These are phyloP conservation scores for Pseudoneurospora amorphoporcata DNA, from an alignment of 495 filamentous ascomycete species.

Conservation along the genomic window DNA sequence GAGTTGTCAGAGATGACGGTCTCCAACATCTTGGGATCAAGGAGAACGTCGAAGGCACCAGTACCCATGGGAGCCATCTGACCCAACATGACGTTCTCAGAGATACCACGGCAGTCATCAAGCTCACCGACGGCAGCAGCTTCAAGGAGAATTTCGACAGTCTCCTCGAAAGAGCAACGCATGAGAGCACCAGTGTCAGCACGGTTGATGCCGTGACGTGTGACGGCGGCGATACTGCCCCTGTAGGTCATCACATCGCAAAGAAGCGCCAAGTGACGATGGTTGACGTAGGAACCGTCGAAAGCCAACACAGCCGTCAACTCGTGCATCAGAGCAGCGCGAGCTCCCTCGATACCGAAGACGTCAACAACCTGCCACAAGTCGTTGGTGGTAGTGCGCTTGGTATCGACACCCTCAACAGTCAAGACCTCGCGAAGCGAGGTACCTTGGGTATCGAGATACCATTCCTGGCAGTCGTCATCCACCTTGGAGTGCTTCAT, in stretches of 20 bases:
- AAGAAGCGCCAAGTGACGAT: slow-evolving; percentile 90
- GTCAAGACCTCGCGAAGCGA: slow-evolving; percentile 71
- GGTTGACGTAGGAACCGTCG: slow-evolving; percentile 98
- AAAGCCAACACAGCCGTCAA: slow-evolving; percentile 86
- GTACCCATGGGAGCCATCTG: slow-evolving; percentile 95
- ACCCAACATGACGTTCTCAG: slow-evolving; percentile 97
- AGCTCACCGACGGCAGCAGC: slow-evolving; percentile 89
- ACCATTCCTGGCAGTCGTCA: slow-evolving; percentile 73
- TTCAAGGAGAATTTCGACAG: slow-evolving; percentile 93
- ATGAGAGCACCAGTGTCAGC: slow-evolving; percentile 96
- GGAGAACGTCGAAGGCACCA: slow-evolving; percentile 81
- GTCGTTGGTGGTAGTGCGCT: slow-evolving; percentile 87
- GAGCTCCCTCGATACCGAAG: slow-evolving; percentile 92
- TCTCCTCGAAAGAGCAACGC: slow-evolving; percentile 99
- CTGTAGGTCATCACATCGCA: slow-evolving; percentile 97
- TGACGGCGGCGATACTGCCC: slow-evolving; percentile 87
- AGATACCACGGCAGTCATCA: slow-evolving; percentile 94
- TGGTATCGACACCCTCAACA: slow-evolving; percentile 80
- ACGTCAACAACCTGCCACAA: slow-evolving; percentile 87
- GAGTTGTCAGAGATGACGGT: slow-evolving; percentile 88
- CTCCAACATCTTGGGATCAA: slow-evolving; percentile 91
- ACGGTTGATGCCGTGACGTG: slow-evolving; percentile 96
- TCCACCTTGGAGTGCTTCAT: slow-evolving; percentile 60
- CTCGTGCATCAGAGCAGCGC: slow-evolving; percentile 75
- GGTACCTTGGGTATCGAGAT: slow-evolving; percentile 86